Evolutionary conservation across 2,329 filamentous ascomycete species (phyloP), one percentile per base, ranked within the genome.

Genomic region (Scleromitrula shiraiana): DNA sequence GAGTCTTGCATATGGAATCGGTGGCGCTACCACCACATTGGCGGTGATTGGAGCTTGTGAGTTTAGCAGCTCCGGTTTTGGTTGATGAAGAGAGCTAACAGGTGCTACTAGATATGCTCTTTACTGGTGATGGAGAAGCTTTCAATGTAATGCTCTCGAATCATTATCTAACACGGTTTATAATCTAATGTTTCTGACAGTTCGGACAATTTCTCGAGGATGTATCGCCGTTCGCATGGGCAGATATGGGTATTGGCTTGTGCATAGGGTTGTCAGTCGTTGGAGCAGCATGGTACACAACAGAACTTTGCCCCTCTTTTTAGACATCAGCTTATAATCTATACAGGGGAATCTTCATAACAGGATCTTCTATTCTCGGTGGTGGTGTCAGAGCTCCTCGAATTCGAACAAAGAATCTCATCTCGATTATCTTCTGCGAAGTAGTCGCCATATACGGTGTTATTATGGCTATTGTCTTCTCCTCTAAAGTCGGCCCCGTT

Each of bases 371-470:
- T 50, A 98, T 98, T 67, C 79, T 98, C 58, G 94, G 94, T 64
- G 93, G 88, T 61, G 93, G 93, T 73, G 93, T 98, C 64, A 91
- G 87, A 69, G 91, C 93, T 38, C 94, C 94, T 30, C 85, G 93
- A 62, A 98, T 98, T 71, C 88, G 93, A 67, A 98, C 93, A 55
- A 98, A 98, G 82, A 98, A 98, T 76, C 71, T 98, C 64, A 97
- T 98, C 67, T 97, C 91, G 62, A 98, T 98, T 70, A 97, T 98
- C 72, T 98, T 98, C 73, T 98, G 93, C 75, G 93, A 98, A 73
- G 93, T 98, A 64, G 93, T 98, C 63, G 93, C 93, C 69, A 98
- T 98, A 69, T 98, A 98, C 77, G 94, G 94, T 62, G 91, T 98
- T 70, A 98, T 98, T 72, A 98, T 98, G 89, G 85, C 90, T 62